Conservation (phyloP, 352 stramenopile species). For the Globisporangium alternatum region DNA sequence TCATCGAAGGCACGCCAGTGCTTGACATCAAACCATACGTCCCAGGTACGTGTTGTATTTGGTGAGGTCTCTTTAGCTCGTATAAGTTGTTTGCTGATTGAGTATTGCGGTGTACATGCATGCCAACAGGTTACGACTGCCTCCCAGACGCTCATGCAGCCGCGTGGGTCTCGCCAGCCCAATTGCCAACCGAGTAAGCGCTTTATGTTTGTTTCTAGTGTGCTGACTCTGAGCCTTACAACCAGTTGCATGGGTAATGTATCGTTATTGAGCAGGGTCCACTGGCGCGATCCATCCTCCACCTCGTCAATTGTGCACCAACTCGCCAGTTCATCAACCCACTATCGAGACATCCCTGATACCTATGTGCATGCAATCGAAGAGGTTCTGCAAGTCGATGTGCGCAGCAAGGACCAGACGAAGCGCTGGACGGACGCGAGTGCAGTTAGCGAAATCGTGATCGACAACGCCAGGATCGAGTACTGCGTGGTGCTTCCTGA, state of each 20-base stretch:
- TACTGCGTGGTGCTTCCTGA: constrained; percentile 28
- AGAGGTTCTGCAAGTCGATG: constrained; percentile 66
- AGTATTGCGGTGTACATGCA: neutral
- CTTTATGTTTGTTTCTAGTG: neutral
- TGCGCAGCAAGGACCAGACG: constrained; percentile 77
- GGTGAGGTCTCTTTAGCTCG: neutral
- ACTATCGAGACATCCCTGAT: constrained; percentile 34
- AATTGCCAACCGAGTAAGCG: constrained; percentile 39
- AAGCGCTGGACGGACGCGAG: constrained; percentile 35
- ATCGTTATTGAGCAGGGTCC: constrained; percentile 26
- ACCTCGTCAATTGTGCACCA: constrained; percentile 21
- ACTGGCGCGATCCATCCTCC: constrained; percentile 35
- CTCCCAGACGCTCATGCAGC: constrained; percentile 40
- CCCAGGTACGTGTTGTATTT: constrained; percentile 32
- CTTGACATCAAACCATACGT: constrained; percentile 99
- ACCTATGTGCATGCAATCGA: constrained; percentile 48
- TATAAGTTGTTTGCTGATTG: neutral
- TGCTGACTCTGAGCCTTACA: neutral
- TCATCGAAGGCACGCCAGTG: constrained; percentile 96
- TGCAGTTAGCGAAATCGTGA: constrained; percentile 39
- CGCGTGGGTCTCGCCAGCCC: constrained; percentile 37
- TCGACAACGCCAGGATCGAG: constrained; percentile 55
- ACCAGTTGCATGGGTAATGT: too few relatives aligned
- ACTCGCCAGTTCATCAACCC: constrained; percentile 36
- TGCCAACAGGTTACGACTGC: constrained; percentile 41